Evolutionary conservation across 1,284 basidiomycete genomes (phyloP), one percentile per base, ranked within the genome.

Genomic region (Moesziomyces aphidis): DNA sequence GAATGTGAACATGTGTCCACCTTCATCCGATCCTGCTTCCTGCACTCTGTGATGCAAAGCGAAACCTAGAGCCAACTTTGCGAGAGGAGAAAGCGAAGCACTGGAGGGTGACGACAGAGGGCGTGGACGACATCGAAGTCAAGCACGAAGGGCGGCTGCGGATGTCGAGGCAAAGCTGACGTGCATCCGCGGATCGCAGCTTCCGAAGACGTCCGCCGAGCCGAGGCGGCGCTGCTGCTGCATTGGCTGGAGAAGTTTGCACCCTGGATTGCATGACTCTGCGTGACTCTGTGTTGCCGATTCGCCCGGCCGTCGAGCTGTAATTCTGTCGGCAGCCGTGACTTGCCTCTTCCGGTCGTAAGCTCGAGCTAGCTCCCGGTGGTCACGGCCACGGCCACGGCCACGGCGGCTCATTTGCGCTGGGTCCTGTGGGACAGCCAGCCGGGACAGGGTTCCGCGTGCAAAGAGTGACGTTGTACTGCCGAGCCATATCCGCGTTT

Each of bases 151-250:
- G 15, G 6, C 39, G 3, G 39, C 39, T 42, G 39, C 17, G 39
- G 15, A 42, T 42, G 39, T 19, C 19, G 39, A 8, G 17, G 17
- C 17, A 42, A 42, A 42, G 39, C 39, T 42, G 39, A 42, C 19
- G 15, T 54, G 28, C 52, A 46, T 54, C 52, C 52, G 52, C 52
- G 52, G 52, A 54, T 54, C 43, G 42, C 24, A 45, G n/a, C 21
- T 34, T 54, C 52, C 52, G 43, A 23, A 28, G 43, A 34, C 24
- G 9, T 17, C 26, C 28, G 42, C 26, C 26, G 31, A 34, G 39
- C 17, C 39, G 39, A 42, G 17, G 15, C 39, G 39, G 31, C 10
- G 31, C 31, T 10, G 31, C 31, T 10, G 31, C 31, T 34, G 31
- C 31, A 10, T 13, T 34, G 31, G 13, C 10, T 13, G 10, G 11